Base-by-base conservation (phyloP, 805 yeast genomes). In the Starmerella stigmatis region DNA sequence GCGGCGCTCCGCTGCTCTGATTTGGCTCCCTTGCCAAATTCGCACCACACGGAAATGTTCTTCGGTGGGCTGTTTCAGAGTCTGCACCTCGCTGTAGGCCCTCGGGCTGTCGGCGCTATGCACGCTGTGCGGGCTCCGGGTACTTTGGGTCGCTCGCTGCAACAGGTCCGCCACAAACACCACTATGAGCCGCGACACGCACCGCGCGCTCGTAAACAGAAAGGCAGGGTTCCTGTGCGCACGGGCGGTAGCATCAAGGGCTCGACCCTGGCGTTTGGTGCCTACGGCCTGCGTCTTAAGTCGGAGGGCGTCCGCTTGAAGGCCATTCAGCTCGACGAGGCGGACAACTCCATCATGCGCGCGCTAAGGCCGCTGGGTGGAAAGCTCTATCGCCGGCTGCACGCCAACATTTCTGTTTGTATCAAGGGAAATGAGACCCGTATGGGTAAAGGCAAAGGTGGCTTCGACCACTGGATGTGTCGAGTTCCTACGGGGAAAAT, bases 361-460 rank as follows among this genome's bases (percentile, higher is more conserved):
- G 77, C 79, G 49, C 78, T 86, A 59, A 78, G 95, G 64, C 85
- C 88, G 15, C 68, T 79, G 35, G 59, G 62, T 38, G 94, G 94
- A 32, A 67, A 74, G 54, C 69, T 86, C 44, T 79, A 81, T 73
- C 79, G 89, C 56, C 76, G 97, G 60, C 70, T 88, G 46, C 76
- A 79, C 41, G 81, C 95, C 19, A 81, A 83, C 61, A 74, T 86
- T 44, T 92, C 97, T 0, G 94, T 92, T 11, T 86, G 96, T 66
- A 77, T 84, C 50, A 92, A 92, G 69, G 98, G 98, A 69, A 92
- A 92, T 64, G 96, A 92, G 64, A 86, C 96, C 10, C 92, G 98
- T 79, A 92, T 92, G 98, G 98, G 98, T 71, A 92, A 92, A 65
- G 98, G 98, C 70, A 92, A 92, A 67, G 98, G 98, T 66, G 81